Base-by-base conservation (phyloP, 1,139 yeast species). In the Magnusiomyces clavatus region DNA sequence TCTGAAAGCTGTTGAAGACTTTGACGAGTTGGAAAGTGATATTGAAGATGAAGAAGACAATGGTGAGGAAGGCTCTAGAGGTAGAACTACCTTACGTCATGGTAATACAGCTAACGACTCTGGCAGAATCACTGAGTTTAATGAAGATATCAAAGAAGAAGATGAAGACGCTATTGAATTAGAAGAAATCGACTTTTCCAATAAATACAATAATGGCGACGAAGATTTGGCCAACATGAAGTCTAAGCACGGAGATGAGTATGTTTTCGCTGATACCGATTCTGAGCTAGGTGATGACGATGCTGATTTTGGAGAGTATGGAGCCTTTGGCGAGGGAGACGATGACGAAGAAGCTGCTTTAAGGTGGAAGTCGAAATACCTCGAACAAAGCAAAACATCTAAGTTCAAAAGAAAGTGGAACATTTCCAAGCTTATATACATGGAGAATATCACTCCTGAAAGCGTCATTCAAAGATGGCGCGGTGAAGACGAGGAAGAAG, bases 401-500 rank as follows among this genome's bases (percentile, higher is more conserved):
- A 71, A 68, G 67, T 24, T 5, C 8, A 41, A 41, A 20, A 80
- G 74, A 70, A 69, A 73, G 56, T 86, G 95, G 90, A 86, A 92
- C 65, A 80, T 92, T 56, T 82, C 85, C 61, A 87, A 86, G 64
- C 71, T 92, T 52, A 71, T 92, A 11, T 92, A 92, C 65, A 75
- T 85, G 79, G 80, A 82, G 52, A 85, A 86, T 59, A 72, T 88
- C 43, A 78, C 82, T 8, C 92, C 97, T 0, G 72, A 72, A 0
- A 95, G 86, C 51, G 96, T 80, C 31, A 72, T 90, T 47, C 74
- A 72, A 48, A 78, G 92, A 66, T 90, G 97, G 96, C 81, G 67
- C 58, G 81, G 78, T 56, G 74, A 62, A 8, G 75, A 72, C 11
- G 74, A 71, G 40, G 71, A 61, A 1, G 73, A 70, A 2, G 77